phyloP scores from a whole-genome alignment of 2,329 filamentous ascomycete genomes.

The Endocalyx cinctus region DNA sequence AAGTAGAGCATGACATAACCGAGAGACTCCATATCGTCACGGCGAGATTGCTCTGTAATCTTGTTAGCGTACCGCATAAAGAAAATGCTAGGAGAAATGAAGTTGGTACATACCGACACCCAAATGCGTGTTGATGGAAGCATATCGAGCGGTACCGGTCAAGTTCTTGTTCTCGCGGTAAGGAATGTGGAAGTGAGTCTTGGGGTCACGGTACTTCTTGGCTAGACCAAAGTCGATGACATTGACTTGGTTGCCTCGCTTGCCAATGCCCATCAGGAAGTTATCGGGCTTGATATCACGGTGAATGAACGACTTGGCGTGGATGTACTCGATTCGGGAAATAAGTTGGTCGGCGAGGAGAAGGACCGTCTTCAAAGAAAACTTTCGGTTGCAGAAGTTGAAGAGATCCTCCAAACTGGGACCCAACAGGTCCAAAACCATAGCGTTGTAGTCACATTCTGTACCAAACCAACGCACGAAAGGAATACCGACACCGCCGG shows the following conservation, averaged over 20 bases:
- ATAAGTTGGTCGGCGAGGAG: slow-evolving; percentile 97
- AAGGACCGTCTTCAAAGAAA: slow-evolving; percentile 96
- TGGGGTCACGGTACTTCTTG: slow-evolving; percentile 99
- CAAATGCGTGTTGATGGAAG: slow-evolving; percentile 97
- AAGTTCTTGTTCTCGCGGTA: slow-evolving; percentile 99
- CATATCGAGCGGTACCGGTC: slow-evolving; percentile 96
- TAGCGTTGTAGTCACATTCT: slow-evolving; percentile 99
- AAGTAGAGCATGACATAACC: slow-evolving; percentile 99
- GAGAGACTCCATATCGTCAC: slow-evolving; percentile 98
- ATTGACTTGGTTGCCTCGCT: slow-evolving; percentile 98
- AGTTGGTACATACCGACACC: slow-evolving; percentile 66
- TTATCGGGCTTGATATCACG: slow-evolving; percentile 99
- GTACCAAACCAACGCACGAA: slow-evolving; percentile 99
- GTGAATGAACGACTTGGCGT: slow-evolving; percentile 99
- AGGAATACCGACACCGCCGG: slow-evolving; percentile 94
- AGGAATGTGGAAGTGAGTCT: slow-evolving; percentile 99
- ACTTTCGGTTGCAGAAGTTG: slow-evolving; percentile 99
- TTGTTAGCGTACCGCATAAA: slow-evolving; percentile 21
- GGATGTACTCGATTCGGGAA: slow-evolving; percentile 98
- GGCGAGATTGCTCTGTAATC: slow-evolving; percentile 84
- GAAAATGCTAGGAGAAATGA: background rate
- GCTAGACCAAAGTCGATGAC: slow-evolving; percentile 98
- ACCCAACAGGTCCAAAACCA: slow-evolving; percentile 95
- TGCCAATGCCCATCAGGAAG: slow-evolving; percentile 98
- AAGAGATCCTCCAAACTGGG: slow-evolving; percentile 96